Percentiles rank a stretch among this genome's conserved stretches.
Conservation (phyloP, 2,329 filamentous ascomycete species). For the Trichophyton schoenleinii region DNA sequence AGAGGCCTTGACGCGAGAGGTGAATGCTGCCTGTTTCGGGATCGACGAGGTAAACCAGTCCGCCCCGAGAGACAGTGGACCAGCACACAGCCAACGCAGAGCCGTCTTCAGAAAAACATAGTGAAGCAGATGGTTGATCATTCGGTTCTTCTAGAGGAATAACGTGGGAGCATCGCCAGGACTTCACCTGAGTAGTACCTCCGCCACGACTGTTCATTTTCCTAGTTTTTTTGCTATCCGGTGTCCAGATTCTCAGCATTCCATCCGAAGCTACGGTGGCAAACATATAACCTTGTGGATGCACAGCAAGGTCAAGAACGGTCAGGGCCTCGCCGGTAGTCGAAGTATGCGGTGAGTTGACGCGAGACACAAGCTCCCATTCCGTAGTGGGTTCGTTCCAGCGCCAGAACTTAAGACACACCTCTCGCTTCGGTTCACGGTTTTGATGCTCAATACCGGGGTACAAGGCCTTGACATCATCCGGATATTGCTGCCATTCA, state of each 20-base stretch:
- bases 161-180: conserved; percentile 59
- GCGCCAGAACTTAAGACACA: conserved; percentile 84
- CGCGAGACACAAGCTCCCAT: conserved; percentile 67
- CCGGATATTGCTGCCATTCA: conserved; percentile 65
- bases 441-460: conserved; percentile 15
- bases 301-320: conserved; percentile 60
- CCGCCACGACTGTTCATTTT: conserved; percentile 50
- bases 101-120: conserved; percentile 73
- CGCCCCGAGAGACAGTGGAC: conserved; percentile 38
- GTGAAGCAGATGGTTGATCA: conserved; percentile 43
- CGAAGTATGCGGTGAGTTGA: conserved; percentile 66
- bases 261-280: conserved; percentile 76
- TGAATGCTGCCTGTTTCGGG: conserved; percentile 54
- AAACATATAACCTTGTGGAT: conserved; percentile 59
- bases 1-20: conserved; percentile 55
- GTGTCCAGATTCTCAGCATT: conserved; percentile 67
- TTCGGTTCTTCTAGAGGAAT: conserved; percentile 33
- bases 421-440: conserved; percentile 39
- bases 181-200: conserved; percentile 44
- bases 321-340: conserved; percentile 39
- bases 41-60: conserved; percentile 65
- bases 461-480: conserved; percentile 52
- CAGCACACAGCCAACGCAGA: conserved; percentile 59
- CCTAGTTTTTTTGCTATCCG: conserved; percentile 37
- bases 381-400: conserved; percentile 43